phyloP scores from a whole-genome alignment of 345 rosid species.

The Eucalyptus regnans region DNA sequence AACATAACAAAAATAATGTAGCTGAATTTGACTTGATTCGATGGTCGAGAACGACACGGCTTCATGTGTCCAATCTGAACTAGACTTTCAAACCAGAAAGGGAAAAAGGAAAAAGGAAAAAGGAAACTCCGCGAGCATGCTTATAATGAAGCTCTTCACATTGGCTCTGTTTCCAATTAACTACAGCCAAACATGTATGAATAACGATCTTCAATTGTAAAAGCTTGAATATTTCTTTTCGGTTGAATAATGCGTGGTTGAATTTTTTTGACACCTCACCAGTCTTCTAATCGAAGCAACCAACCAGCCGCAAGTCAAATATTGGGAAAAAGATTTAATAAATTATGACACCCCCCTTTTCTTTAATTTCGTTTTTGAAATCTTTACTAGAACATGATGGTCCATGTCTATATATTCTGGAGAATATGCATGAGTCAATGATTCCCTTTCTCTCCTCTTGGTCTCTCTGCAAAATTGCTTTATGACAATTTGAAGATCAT shows the following conservation, averaged over 20 bases:
- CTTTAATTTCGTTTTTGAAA: not conserved
- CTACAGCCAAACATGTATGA: not conserved
- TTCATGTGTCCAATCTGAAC: not conserved
- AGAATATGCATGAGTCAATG: not conserved
- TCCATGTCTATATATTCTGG: not conserved
- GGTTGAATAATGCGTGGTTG: not conserved
- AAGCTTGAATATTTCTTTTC: not conserved
- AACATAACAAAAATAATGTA: not conserved
- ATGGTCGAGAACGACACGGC: not conserved
- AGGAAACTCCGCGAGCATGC: not conserved
- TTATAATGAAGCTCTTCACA: not conserved
- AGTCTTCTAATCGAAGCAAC: not conserved
- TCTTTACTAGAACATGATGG: not conserved
- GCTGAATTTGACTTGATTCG: not conserved
- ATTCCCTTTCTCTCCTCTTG: not conserved
- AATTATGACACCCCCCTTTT: not conserved
- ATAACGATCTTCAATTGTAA: not conserved
- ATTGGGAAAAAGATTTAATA: not conserved
- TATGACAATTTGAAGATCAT: not conserved
- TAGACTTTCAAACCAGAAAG: not conserved
- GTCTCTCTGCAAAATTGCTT: not conserved
- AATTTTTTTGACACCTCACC: not conserved
- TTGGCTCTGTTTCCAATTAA: not conserved
- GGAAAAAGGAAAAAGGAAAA: not conserved
- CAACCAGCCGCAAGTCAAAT: not conserved